phyloP scores from a whole-genome alignment of 805 yeast species.

The Candida yuanshanica region DNA sequence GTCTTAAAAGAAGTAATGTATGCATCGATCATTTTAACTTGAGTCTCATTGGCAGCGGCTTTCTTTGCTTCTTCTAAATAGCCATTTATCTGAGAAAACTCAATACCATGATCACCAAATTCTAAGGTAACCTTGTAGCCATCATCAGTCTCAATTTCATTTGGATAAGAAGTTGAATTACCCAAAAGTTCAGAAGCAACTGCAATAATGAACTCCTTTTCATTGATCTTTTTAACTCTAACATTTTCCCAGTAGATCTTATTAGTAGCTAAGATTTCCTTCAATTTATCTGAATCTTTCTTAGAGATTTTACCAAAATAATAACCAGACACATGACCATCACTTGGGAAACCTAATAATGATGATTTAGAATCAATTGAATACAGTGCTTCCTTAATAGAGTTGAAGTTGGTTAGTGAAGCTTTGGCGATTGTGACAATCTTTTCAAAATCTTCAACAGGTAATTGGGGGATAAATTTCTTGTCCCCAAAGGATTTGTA shows the following conservation, averaged over 20 bases:
- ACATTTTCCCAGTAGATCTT: slow-evolving; percentile 78
- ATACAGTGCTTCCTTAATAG: slow-evolving; percentile 46
- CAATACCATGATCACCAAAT: slow-evolving; percentile 74
- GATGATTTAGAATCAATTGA: slow-evolving; percentile 39
- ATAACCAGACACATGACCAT: slow-evolving; percentile 72
- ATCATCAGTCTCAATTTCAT: slow-evolving; percentile 30
- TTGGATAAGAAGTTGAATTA: slow-evolving; percentile 52
- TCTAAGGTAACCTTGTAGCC: slow-evolving; percentile 43
- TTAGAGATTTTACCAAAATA: slow-evolving; percentile 53
- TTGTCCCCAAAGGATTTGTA: slow-evolving; percentile 86
- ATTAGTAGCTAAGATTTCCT: slow-evolving; percentile 54
- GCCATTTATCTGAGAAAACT: slow-evolving; percentile 54
- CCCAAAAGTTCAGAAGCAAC: slow-evolving; percentile 60
- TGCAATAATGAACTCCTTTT: slow-evolving; percentile 46
- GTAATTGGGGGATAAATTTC: slow-evolving; percentile 70
- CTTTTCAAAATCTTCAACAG: slow-evolving; percentile 40
- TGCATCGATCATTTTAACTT: slow-evolving; percentile 55
- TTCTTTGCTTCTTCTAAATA: slow-evolving; percentile 52
- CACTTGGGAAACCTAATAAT: slow-evolving; percentile 72
- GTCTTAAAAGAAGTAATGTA: slow-evolving; percentile 69
- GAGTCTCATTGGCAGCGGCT: slow-evolving; percentile 69
- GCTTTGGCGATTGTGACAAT: slow-evolving; percentile 39
- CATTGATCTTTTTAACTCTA: slow-evolving; percentile 54
- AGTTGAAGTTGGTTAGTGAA: slow-evolving; percentile 26
- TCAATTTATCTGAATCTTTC: slow-evolving; percentile 60